Evolutionary conservation across 148 eudicot species (phyloP).

Genomic region (Chenopodium quinoa): DNA sequence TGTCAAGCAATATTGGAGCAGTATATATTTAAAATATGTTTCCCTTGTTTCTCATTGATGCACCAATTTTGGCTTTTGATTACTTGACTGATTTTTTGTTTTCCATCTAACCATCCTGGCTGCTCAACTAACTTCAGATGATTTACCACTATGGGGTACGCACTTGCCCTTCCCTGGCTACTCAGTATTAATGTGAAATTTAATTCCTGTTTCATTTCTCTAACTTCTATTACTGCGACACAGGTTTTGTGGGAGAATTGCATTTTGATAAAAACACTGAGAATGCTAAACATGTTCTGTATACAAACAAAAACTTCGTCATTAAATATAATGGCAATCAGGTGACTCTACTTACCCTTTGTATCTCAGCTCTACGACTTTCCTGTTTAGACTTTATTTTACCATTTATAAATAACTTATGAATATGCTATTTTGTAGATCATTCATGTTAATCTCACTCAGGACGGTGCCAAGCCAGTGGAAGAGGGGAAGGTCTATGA

Average conservation of each 20-base stretch:
- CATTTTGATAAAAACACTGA: constrained; percentile 72
- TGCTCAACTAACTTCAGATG: constrained; percentile 53
- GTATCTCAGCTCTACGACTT: background rate
- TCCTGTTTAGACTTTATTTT: constrained; percentile 1
- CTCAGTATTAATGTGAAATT: constrained; percentile 9
- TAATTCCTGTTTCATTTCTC: constrained; percentile 5
- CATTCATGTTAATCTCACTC: constrained; percentile 93
- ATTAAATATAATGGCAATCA: constrained; percentile 76
- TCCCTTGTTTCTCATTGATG: background rate
- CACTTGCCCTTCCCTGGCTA: constrained; percentile 3
- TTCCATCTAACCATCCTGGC: constrained; percentile 23
- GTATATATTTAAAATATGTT: background rate
- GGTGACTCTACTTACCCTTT: constrained; percentile 33
- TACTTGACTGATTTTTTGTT: constrained; percentile 21
- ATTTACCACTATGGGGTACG: constrained; percentile 89
- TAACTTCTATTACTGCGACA: constrained; percentile 4
- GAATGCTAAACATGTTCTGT: constrained; percentile 60
- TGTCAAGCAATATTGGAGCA: background rate
- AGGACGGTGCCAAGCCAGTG: constrained; percentile 71
- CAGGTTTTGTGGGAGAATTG: constrained; percentile 88
- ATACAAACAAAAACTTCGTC: constrained; percentile 63
- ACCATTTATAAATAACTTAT: background rate
- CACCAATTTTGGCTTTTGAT: background rate
- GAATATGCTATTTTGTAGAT: constrained; percentile 46
- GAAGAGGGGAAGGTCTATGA: constrained; percentile 76